Percentiles rank a stretch among this genome's conserved stretches.
These are phyloP conservation scores for Elsinoe necatrix DNA, from an alignment of 2,329 filamentous ascomycete genomes.

Conservation along the genomic window DNA sequence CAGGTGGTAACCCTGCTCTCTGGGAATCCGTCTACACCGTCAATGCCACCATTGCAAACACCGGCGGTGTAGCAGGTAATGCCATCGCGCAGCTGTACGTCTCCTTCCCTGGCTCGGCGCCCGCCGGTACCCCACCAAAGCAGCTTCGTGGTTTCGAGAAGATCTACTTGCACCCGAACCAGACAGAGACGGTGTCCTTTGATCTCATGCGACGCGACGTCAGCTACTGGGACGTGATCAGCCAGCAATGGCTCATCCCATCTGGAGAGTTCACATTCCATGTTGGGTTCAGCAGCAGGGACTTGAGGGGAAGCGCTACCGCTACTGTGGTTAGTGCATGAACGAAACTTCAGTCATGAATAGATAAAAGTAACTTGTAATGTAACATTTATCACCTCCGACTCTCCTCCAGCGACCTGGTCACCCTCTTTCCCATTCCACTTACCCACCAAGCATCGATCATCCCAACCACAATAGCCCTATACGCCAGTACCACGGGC, in stretches of 20 bases:
- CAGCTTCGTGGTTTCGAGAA: slow-evolving; percentile 39
- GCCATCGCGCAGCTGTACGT: slow-evolving; percentile 51
- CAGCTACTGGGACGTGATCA: slow-evolving; percentile 34
- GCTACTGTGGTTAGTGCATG: background rate
- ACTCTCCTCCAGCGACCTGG: no score
- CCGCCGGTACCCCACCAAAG: slow-evolving; percentile 37
- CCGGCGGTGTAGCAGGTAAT: slow-evolving; percentile 39
- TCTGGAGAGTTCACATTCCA: background rate
- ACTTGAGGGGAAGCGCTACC: background rate
- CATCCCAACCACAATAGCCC: no score
- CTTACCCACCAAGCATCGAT: no score
- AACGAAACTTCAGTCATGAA: background rate
- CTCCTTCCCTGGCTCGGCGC: slow-evolving; percentile 32
- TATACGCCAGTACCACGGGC: no score
- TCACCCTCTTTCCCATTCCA: no score
- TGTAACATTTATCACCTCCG: background rate
- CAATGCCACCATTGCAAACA: slow-evolving; percentile 43
- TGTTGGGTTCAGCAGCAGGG: background rate
- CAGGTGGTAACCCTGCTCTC: slow-evolving; percentile 49
- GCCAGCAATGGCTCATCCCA: slow-evolving; percentile 10
- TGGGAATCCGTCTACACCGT: slow-evolving; percentile 46
- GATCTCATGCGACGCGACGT: slow-evolving; percentile 34
- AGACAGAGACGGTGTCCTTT: slow-evolving; percentile 27
- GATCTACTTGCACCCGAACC: slow-evolving; percentile 25
- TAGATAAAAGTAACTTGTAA: background rate